Evolutionary conservation across 495 filamentous ascomycete species (phyloP).

Genomic region (Cercophora sp.): DNA sequence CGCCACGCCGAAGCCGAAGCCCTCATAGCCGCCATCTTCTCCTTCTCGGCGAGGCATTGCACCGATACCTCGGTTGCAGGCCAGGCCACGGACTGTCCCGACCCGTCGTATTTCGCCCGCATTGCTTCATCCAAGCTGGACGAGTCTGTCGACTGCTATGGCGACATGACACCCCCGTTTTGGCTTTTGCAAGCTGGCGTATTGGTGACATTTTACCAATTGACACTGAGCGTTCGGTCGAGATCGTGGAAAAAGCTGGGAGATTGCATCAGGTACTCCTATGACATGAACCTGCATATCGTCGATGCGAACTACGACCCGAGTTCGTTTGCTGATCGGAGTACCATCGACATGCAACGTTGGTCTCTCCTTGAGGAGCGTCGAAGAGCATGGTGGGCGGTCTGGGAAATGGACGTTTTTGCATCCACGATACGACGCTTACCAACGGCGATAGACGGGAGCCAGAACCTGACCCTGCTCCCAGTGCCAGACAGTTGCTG

Average conservation of each 20-base stretch:
- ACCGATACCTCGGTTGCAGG: background rate
- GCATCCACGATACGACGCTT: slow-evolving; percentile 30
- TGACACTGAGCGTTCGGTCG: slow-evolving; percentile 28
- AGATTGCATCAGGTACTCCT: slow-evolving; percentile 28
- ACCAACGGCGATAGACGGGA: slow-evolving; percentile 31
- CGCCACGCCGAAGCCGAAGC: slow-evolving; percentile 19
- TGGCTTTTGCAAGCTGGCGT: slow-evolving; percentile 28
- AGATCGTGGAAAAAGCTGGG: slow-evolving; percentile 29
- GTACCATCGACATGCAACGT: slow-evolving; percentile 1
- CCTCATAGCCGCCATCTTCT: slow-evolving; percentile 28
- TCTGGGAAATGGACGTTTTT: slow-evolving; percentile 41
- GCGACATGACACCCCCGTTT: slow-evolving; percentile 25
- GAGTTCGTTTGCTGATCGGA: background rate
- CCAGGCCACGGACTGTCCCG: background rate
- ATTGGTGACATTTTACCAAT: slow-evolving; percentile 21
- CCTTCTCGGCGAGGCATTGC: slow-evolving; percentile 21
- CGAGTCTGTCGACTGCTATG: slow-evolving; percentile 22
- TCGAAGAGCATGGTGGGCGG: slow-evolving; percentile 34
- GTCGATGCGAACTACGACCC: slow-evolving; percentile 16
- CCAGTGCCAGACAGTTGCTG: slow-evolving; percentile 30
- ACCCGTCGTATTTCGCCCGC: slow-evolving; percentile 18
- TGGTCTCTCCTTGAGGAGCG: slow-evolving; percentile 28
- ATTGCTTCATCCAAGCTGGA: slow-evolving; percentile 20
- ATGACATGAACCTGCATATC: slow-evolving; percentile 31
- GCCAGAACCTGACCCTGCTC: slow-evolving; percentile 23